Evolutionary conservation across 164 flowering plant genomes (phyloP), one percentile per base, ranked within the genome.

Genomic region (Piper longum): DNA sequence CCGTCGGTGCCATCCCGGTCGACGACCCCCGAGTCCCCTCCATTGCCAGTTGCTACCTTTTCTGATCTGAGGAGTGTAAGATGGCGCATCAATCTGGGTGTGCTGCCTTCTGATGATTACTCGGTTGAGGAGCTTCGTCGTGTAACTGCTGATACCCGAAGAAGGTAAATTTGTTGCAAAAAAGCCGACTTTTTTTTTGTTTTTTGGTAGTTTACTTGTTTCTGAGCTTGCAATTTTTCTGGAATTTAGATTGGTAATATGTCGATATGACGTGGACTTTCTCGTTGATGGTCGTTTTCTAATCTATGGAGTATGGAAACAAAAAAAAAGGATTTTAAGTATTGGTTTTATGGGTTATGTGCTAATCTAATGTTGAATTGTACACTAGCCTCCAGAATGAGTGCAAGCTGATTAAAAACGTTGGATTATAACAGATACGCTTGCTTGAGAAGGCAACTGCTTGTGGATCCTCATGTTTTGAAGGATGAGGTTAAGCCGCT

Each of bases 341-440:
- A 26, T 26, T 26, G 36, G 36, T 26, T 2, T 26, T 26, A 26
- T 26, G 36, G 36, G 36, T 0, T 26, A 26, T 26, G 36, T 26
- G 36, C 36, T 26, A 26, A 26, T 26, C 36, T 26, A 26, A 26
- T 26, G 36, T 26, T 26, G 36, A 26, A 26, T 26, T 26, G 2
- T 26, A 26, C 36, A 26, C 36, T 26, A 2, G 36, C 36, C 36
- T 26, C 36, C 36, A 26, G 36, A 26, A 26, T 26, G 36, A 26
- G 36, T 26, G 36, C 36, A 26, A 26, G 36, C 36, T 26, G 36
- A 26, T 26, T 26, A 26, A 26, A 26, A n/a, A n/a, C n/a, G n/a
- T n/a, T n/a, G n/a, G n/a, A n/a, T n/a, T n/a, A n/a, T n/a, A n/a
- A 39, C 73, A 93, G 98, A 66, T 89, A 93, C 78, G 97, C 98